Base-by-base conservation (phyloP, 371 early-diverging fungal species). In the Mucor mucedo region DNA sequence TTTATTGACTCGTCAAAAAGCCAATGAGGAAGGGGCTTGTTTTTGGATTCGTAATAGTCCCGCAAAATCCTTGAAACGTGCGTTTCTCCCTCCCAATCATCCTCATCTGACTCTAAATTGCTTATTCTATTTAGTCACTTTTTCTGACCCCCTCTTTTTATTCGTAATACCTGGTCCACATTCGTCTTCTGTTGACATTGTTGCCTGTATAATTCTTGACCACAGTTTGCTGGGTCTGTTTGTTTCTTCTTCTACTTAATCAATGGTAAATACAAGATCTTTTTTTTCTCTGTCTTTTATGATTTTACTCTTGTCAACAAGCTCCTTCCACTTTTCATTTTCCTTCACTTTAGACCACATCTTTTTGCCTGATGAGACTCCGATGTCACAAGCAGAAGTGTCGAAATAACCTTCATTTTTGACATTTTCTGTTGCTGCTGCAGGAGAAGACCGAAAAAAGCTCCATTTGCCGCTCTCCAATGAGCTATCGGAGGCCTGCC, bases 21-120 rank as follows among this genome's bases (percentile, higher is more conserved):
- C 74, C 73, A 77, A 16, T 33, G 16, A 9, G 77, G 77, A 30
- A 77, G 49, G 16, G 48, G 35, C 3, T 33, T 44, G 11, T 44
- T 27, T 52, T 79, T 79, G 52, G 80, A 75, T 47, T 84, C 77
- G 48, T 73, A 70, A 54, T 80, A 68, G 55, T 84, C 85, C 28
- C 84, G 60, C 16, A 87, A 67, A 13, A 83, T 60, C 38, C 85
- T 77, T 10, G 78, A 61, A 27, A 87, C 80, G 62, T 87, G 85
- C 2, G 84, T 71, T 63, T 87, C 87, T 52, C 84, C 85, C 60
- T 87, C 83, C 63, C 74, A 71, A 48, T 81, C 84, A 8, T 81
- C 81, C 33, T 79, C 79, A 60, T 87, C 87, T 41, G 85, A 87
- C 39, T 87, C 85, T 87, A 64, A 55, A 52, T 30, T 44, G 28